A percentile compares a stretch with the other conserved stretches of the same genome.
These are phyloP conservation scores for Globisporangium irregulare DNA, from an alignment of 352 stramenopile genomes.

Conservation along the genomic window DNA sequence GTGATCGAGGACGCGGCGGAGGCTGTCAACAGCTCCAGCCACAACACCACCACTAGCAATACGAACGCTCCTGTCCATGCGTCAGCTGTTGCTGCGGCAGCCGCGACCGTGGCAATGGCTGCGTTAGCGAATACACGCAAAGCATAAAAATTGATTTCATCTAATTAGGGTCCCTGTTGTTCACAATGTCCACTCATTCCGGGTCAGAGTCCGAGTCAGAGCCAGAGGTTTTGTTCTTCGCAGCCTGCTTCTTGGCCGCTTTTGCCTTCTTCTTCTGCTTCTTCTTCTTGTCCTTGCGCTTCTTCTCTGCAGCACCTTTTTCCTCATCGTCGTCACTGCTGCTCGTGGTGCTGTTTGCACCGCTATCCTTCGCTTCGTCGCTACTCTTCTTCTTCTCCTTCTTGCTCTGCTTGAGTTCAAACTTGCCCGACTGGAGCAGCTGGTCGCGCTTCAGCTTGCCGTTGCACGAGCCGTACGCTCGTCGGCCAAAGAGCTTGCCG, in stretches of 20 bases:
- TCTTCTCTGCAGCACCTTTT: slow-evolving; percentile 21
- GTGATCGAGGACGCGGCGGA: neutral
- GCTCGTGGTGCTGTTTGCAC: slow-evolving; percentile 2
- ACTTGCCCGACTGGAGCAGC: slow-evolving; percentile 40
- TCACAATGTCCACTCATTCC: neutral
- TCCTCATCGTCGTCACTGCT: slow-evolving; percentile 8
- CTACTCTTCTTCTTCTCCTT: neutral
- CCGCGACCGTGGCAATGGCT: neutral
- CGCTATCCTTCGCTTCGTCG: slow-evolving; percentile 13
- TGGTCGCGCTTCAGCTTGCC: slow-evolving; percentile 85
- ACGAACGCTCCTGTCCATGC: neutral
- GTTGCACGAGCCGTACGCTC: slow-evolving; percentile 87
- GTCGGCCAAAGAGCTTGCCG: slow-evolving; percentile 94
- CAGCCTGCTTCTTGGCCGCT: slow-evolving; percentile 21
- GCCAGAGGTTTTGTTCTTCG: neutral
- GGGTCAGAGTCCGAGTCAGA: neutral
- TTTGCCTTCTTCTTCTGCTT: slow-evolving; percentile 13
- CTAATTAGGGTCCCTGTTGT: slow-evolving; percentile 1
- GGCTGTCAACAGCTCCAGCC: slow-evolving; percentile 1
- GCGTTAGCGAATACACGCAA: neutral
- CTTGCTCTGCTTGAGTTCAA: slow-evolving; percentile 14
- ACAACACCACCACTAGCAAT: neutral
- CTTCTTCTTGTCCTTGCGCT: slow-evolving; percentile 24
- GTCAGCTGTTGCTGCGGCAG: neutral
- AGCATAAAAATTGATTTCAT: slow-evolving; percentile 9